Base-by-base conservation (phyloP, 2,329 filamentous ascomycete species). In the Stemphylium beticola region DNA sequence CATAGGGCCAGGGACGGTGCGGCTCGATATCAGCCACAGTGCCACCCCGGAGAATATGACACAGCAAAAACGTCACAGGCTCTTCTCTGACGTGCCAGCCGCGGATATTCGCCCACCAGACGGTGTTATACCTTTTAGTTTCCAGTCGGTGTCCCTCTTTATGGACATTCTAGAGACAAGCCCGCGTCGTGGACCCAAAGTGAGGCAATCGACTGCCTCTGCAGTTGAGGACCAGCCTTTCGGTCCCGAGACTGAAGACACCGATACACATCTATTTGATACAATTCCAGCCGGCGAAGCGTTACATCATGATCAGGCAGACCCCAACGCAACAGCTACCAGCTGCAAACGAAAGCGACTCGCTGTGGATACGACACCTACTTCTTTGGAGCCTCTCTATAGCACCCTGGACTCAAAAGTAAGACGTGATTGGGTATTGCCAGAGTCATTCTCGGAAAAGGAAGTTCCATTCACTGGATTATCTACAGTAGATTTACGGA, bases 101-200 rank as follows among this genome's bases (percentile, higher is more conserved):
- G 52, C 61, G 37, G 70, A 75, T 37, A 22, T 73, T 4, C 64
- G 57, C 18, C 71, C 76, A 17, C 73, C 76, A 9, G 55, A 65
- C 12, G 67, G 64, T 3, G 44, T 76, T 11, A 36, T 60, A 4
- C 48, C 44, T 1, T 18, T 73, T 11, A 47, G 24, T 12, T 62
- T 78, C 1, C 53, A 73, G 4, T 64, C 59, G 6, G 61, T 78
- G 3, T 57, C 54, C 15, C 56, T 78, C 2, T 47, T 46, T 3
- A 61, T 68, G 41, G 64, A 64, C 12, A 48, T 71, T 7, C 31
- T 65, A 2, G 60, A 70, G 24, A 46, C 44, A 12, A 55, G 46
- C n/a, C 55, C 53, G 18, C 61, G 48, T 12, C 40, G 39, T 29
- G 52, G 18, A 22, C 17, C 31, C 15, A 40, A 18, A 15, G 40